Conservation (phyloP, 306 rosid genomes). For the Adenanthera pavonina region DNA sequence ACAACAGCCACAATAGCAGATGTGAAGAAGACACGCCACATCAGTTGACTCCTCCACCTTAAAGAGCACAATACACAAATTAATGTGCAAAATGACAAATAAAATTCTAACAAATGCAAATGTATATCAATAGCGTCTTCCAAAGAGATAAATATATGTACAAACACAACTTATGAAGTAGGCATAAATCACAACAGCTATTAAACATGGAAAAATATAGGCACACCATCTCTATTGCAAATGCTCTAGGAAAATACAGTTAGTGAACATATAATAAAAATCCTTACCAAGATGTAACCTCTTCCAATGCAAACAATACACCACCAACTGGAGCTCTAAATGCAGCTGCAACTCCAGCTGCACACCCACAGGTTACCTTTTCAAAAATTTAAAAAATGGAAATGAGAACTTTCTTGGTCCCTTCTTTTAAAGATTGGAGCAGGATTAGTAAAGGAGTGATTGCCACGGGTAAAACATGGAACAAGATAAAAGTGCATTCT, state of each 20-base stretch:
- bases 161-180: not conserved
- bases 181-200: not conserved
- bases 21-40: constrained; percentile 99
- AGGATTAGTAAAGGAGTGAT: constrained; percentile 1
- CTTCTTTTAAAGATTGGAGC: not conserved
- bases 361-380: constrained; percentile 99
- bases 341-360: constrained; percentile 99
- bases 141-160: not conserved
- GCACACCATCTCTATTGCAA: constrained; percentile 48
- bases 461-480: not conserved
- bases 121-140: not conserved
- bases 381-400: constrained; percentile 16
- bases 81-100: not conserved
- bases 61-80: constrained; percentile 23
- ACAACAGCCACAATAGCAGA: constrained; percentile 98
- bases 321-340: constrained; percentile 99
- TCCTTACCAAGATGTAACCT: constrained; percentile 94
- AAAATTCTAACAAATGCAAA: not conserved
- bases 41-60: constrained; percentile 63
- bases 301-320: constrained; percentile 96
- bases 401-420: constrained; percentile 29
- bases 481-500: not conserved
- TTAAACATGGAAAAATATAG: not conserved
- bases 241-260: constrained; percentile 47
- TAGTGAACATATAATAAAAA: constrained; percentile 33